Conservation (phyloP, 2,329 filamentous ascomycete genomes). For the Diaporthe sp. region DNA sequence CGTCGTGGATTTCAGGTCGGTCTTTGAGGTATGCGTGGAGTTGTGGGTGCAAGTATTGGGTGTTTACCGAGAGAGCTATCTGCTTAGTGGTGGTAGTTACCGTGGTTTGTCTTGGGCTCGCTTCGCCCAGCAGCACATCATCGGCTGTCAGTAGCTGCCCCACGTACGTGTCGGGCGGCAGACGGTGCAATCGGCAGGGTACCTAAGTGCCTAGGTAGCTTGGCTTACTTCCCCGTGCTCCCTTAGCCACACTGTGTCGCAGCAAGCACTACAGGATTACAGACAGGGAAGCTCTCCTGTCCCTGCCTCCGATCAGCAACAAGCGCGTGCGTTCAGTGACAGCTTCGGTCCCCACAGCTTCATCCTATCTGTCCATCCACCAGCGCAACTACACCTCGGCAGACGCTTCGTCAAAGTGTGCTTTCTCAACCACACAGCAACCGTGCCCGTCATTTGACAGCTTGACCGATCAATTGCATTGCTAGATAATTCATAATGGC, state of each 20-base stretch:
- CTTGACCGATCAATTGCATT: background rate
- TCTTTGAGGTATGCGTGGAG: background rate
- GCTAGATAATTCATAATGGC: constrained; percentile 54
- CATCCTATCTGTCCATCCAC: constrained; percentile 4
- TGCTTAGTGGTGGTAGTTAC: background rate
- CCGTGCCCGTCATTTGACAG: background rate
- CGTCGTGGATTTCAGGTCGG: background rate
- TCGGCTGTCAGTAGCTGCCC: constrained; percentile 34
- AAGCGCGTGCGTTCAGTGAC: background rate
- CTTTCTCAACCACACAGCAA: background rate
- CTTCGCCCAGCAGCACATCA: constrained; percentile 35
- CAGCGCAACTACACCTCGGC: background rate
- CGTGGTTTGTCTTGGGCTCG: constrained; percentile 12
- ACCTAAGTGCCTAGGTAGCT: background rate
- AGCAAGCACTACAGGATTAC: background rate
- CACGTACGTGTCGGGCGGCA: constrained; percentile 20
- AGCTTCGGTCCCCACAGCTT: constrained; percentile 24
- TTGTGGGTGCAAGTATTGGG: background rate
- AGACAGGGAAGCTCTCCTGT: background rate
- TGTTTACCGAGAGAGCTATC: constrained; percentile 20
- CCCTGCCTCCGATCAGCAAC: constrained; percentile 18
- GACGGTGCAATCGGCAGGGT: constrained; percentile 19
- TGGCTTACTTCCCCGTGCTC: background rate
- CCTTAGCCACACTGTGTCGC: constrained; percentile 2
- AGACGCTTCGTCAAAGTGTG: background rate